A percentile compares a stretch with the other conserved stretches of the same genome.
These are phyloP conservation scores for Porcisia deanei DNA, from an alignment of 208 protist species.

Conservation along the genomic window DNA sequence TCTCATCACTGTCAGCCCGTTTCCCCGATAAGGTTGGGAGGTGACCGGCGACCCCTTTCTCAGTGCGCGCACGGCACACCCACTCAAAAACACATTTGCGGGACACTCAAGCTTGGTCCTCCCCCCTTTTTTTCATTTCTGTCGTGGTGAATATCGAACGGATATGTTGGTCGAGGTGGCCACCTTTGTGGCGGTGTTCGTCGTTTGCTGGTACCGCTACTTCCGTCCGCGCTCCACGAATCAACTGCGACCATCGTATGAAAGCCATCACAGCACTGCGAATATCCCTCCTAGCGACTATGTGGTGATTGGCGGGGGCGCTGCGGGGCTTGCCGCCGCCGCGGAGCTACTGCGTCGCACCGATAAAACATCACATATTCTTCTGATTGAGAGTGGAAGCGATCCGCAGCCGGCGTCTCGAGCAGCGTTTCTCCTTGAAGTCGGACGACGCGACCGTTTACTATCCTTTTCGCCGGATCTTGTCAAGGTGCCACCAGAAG, in stretches of 20 bases:
- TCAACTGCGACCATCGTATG: conserved; percentile 33
- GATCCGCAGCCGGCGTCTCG: conserved; percentile 28
- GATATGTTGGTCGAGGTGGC: conserved; percentile 27
- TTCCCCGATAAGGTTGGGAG: no score
- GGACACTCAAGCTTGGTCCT: not conserved
- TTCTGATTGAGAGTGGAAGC: conserved; percentile 61
- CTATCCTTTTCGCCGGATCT: conserved; percentile 45
- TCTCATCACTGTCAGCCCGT: no score
- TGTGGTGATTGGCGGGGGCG: conserved; percentile 76
- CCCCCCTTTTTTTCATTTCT: not conserved
- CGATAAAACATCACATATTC: conserved; percentile 17
- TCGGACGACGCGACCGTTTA: conserved; percentile 21
- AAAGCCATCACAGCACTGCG: not conserved
- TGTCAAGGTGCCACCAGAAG: conserved; percentile 26
- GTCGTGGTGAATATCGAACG: not conserved
- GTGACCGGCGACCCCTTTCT: no score
- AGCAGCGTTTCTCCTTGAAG: conserved; percentile 5
- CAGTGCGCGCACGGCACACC: not conserved
- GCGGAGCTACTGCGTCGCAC: conserved; percentile 38
- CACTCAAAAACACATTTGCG: not conserved
- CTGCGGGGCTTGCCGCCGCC: conserved; percentile 67
- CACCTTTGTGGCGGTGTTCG: conserved; percentile 12
- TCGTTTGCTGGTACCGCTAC: conserved; percentile 37
- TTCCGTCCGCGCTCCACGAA: conserved; percentile 41
- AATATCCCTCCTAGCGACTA: conserved; percentile 45